A percentile compares a stretch with the other conserved stretches of the same genome.
phyloP scores from a whole-genome alignment of 208 protist genomes.

The Trypanosoma melophagium region DNA sequence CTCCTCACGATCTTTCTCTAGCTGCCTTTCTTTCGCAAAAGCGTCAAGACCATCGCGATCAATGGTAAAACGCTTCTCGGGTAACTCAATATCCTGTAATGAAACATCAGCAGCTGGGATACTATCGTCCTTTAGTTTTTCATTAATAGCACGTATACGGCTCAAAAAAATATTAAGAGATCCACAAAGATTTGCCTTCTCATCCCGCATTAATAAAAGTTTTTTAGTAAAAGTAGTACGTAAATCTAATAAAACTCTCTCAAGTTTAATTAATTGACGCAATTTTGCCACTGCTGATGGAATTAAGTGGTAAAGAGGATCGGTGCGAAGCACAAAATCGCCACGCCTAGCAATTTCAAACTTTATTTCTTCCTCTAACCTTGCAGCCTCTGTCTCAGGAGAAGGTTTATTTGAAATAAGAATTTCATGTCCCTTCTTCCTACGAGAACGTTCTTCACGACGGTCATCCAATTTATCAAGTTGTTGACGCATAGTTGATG shows the following conservation, averaged over 20 bases:
- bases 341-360: constrained; percentile 79
- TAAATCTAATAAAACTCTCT: constrained; percentile 75
- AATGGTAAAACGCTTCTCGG: constrained; percentile 68
- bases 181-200: constrained; percentile 79
- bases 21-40: constrained; percentile 47
- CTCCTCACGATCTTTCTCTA: constrained; percentile 56
- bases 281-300: constrained; percentile 95
- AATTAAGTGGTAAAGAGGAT: constrained; percentile 78
- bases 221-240: constrained; percentile 92
- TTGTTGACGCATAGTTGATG: constrained; percentile 72
- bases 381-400: constrained; percentile 74
- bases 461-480: constrained; percentile 89
- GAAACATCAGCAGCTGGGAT: constrained; percentile 21
- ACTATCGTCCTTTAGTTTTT: constrained; percentile 46
- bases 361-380: constrained; percentile 56
- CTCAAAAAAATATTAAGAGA: constrained; percentile 64
- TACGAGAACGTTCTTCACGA: constrained; percentile 70
- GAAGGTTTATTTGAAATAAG: constrained; percentile 78
- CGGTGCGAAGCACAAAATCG: constrained; percentile 94
- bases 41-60: constrained; percentile 59
- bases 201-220: constrained; percentile 82
- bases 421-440: constrained; percentile 59
- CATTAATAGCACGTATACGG: constrained; percentile 82
- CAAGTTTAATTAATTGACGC: constrained; percentile 90
- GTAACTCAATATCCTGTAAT: constrained; percentile 58